Conservation (phyloP, 1,284 basidiomycete genomes). For the Microbotryum silenes-acaulis region DNA sequence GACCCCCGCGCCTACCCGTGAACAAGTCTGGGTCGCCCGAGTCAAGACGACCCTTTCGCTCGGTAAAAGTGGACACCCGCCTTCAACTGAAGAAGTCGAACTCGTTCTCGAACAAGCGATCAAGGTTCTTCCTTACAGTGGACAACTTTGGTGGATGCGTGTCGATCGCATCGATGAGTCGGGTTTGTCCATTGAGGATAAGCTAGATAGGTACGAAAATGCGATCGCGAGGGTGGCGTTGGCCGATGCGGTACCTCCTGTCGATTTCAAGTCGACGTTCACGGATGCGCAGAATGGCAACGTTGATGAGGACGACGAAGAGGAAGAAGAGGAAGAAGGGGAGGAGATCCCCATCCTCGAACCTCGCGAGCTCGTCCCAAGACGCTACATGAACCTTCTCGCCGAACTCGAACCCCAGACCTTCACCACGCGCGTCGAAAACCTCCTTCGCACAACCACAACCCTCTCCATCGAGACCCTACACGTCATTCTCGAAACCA, state of each 20-base stretch:
- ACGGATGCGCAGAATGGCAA: neutral
- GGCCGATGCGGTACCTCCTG: conserved; percentile 22
- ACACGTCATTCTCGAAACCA: neutral
- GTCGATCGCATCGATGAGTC: neutral
- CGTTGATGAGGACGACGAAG: neutral
- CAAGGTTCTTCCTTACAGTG: conserved; percentile 15
- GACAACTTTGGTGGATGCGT: conserved; percentile 23
- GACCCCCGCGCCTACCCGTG: conserved; percentile 1
- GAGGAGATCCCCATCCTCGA: neutral
- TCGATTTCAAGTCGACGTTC: conserved; percentile 14
- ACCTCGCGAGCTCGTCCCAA: conserved; percentile 24
- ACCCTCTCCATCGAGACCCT: neutral
- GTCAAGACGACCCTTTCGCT: conserved; percentile 14
- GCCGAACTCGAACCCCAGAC: neutral
- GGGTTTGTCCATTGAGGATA: neutral
- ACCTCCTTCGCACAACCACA: neutral
- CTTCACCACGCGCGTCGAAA: neutral
- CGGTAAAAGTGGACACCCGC: neutral
- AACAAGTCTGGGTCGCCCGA: conserved; percentile 25
- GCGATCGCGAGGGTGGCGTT: conserved; percentile 18
- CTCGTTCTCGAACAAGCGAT: conserved; percentile 7
- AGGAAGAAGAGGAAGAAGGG: too few species aligned
- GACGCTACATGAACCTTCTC: conserved; percentile 20
- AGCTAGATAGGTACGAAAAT: conserved; percentile 16
- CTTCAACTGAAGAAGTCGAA: neutral